Evolutionary conservation across 768 basidiomycete genomes (phyloP).

Genomic region (Floccularia luteovirens): DNA sequence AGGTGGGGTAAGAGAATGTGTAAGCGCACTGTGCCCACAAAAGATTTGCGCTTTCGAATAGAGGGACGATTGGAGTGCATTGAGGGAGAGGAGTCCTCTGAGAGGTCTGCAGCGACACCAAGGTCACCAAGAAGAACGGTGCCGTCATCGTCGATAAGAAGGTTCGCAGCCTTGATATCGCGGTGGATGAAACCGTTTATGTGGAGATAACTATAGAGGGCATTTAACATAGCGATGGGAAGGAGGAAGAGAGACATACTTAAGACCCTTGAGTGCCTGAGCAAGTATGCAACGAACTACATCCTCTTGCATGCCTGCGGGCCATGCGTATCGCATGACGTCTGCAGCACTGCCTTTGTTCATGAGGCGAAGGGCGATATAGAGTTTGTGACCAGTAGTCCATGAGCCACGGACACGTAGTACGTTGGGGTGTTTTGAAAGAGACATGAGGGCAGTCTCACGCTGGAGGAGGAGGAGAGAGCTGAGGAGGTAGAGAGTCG

Average conservation of each 20-base stretch:
- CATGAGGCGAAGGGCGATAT: constrained; percentile 87
- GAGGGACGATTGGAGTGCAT: constrained; percentile 23
- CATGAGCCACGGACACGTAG: constrained; percentile 87
- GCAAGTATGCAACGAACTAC: constrained; percentile 78
- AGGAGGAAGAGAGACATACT: constrained; percentile 35
- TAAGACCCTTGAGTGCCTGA: constrained; percentile 84
- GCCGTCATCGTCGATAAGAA: constrained; percentile 86
- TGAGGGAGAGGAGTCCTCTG: constrained; percentile 48
- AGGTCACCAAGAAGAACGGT: constrained; percentile 89
- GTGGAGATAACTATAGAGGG: constrained; percentile 63
- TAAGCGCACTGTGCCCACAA: constrained; percentile 76
- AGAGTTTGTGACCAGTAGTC: constrained; percentile 77
- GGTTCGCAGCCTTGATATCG: constrained; percentile 90
- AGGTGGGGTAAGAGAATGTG: background rate
- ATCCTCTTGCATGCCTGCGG: constrained; percentile 88
- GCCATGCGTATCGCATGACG: constrained; percentile 78
- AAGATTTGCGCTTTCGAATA: constrained; percentile 79
- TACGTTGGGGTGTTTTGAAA: constrained; percentile 91
- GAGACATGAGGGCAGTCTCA: constrained; percentile 88
- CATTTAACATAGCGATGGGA: constrained; percentile 2
- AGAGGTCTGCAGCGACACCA: constrained; percentile 82
- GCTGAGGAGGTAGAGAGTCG: constrained; percentile 63
- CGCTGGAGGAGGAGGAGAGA: constrained; percentile 70
- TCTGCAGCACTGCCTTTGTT: constrained; percentile 82
- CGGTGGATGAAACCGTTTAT: constrained; percentile 88